phyloP scores from a whole-genome alignment of 2,329 filamentous ascomycete genomes.

The Cryphonectria naterciae region DNA sequence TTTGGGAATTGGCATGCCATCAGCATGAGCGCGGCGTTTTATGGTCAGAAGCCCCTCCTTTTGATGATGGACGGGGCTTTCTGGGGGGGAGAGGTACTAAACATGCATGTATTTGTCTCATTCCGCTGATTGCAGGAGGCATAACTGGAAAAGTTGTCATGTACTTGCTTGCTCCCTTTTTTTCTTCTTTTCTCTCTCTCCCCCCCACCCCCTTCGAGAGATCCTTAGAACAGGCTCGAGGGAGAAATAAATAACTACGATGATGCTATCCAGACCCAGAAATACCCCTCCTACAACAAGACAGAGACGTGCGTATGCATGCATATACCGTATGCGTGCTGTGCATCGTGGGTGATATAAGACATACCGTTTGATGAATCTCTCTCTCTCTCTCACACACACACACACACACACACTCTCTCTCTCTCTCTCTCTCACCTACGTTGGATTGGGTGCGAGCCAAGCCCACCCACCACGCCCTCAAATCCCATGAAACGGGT shows the following conservation, averaged over 20 bases:
- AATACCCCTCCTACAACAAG: background rate
- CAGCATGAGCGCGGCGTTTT: conserved; percentile 25
- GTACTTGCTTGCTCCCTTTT: background rate
- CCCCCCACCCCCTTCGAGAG: no score
- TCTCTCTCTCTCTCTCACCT: background rate
- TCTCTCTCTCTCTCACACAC: no score
- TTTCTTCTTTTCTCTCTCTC: no score
- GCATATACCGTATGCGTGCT: background rate
- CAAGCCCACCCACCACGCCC: conserved; percentile 1
- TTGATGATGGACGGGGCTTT: background rate
- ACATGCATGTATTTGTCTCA: background rate
- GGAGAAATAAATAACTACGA: background rate
- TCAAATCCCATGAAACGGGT: conserved; percentile 58
- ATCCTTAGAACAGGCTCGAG: background rate
- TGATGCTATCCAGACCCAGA: background rate
- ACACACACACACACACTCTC: no score
- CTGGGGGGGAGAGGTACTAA: background rate
- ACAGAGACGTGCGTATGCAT: background rate
- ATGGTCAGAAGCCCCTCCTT: background rate
- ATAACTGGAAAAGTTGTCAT: background rate
- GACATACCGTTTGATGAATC: no score
- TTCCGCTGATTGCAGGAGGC: background rate
- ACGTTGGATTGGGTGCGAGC: background rate
- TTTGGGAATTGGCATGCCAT: conserved; percentile 10
- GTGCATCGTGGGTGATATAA: conserved; percentile 1